phyloP scores from a whole-genome alignment of 192 early-diverging fungal species.

The Backusella australiensis region DNA sequence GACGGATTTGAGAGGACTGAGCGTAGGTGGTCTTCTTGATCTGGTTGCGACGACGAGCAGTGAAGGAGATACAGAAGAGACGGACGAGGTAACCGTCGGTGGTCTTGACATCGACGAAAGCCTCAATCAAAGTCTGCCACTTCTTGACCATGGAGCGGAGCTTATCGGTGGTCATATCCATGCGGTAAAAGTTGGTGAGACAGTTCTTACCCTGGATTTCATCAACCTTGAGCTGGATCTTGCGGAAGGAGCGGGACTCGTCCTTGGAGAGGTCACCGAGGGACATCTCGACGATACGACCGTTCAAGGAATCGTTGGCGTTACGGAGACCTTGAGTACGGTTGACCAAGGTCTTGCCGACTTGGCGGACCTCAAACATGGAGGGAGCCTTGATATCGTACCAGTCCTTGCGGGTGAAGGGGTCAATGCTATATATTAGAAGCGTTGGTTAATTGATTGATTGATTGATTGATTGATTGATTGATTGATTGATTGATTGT shows the following conservation, averaged over 20 bases:
- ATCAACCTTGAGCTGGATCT: constrained; percentile 95
- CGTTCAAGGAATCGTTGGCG: constrained; percentile 96
- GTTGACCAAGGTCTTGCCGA: constrained; percentile 99
- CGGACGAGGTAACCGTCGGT: constrained; percentile 99
- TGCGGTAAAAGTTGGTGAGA: constrained; percentile 99
- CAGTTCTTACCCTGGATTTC: constrained; percentile 98
- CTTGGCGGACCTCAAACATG: constrained; percentile 90
- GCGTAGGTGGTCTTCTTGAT: constrained; percentile 98
- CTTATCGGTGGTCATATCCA: constrained; percentile 99
- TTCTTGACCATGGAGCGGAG: constrained; percentile 99
- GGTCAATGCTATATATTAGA: constrained; percentile 76
- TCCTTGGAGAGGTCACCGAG: constrained; percentile 95
- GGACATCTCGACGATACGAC: constrained; percentile 94
- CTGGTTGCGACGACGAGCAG: constrained; percentile 91
- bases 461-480: background rate
- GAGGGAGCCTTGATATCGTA: constrained; percentile 99
- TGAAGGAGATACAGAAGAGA: constrained; percentile 97
- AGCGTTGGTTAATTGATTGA: background rate
- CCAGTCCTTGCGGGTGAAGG: constrained; percentile 99
- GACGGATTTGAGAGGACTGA: constrained; percentile 92
- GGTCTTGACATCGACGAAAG: constrained; percentile 99
- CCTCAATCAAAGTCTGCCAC: constrained; percentile 98
- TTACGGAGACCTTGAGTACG: constrained; percentile 98
- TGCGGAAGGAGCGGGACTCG: constrained; percentile 93
- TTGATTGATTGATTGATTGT: background rate